A percentile compares a stretch with the other conserved stretches of the same genome.
Evolutionary conservation across 1,284 basidiomycete genomes (phyloP).

Genomic region (Crepidotus sp.): DNA sequence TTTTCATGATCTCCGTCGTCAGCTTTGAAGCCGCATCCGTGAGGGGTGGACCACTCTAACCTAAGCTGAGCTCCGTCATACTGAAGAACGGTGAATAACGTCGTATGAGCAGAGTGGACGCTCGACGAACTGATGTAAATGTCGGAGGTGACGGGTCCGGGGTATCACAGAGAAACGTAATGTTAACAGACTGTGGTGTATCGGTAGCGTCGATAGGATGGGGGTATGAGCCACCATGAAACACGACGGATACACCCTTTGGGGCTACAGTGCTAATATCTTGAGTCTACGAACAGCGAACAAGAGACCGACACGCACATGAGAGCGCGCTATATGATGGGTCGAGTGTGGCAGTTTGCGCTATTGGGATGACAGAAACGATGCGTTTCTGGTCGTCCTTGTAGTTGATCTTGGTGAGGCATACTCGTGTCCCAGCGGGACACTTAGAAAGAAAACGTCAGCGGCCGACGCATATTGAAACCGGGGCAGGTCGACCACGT

Average conservation of each 20-base stretch:
- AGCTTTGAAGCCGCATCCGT: conserved; percentile 39
- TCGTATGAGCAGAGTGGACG: neutral
- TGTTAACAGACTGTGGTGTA: conserved; percentile 46
- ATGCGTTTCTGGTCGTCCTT: conserved; percentile 52
- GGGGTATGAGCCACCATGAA: conserved; percentile 60
- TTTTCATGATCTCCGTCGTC: conserved; percentile 19
- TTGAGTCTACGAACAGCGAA: conserved; percentile 13
- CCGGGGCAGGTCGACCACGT: conserved; percentile 19
- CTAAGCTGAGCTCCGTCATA: conserved; percentile 50
- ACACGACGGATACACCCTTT: conserved; percentile 45
- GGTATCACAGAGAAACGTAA: conserved; percentile 51
- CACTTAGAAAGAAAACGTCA: conserved; percentile 41
- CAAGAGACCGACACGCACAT: conserved; percentile 33
- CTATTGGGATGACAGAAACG: conserved; percentile 58
- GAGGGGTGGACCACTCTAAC: conserved; percentile 52
- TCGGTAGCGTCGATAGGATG: conserved; percentile 31
- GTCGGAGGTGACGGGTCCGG: conserved; percentile 33
- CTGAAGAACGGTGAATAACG: conserved; percentile 20
- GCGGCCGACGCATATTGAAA: neutral
- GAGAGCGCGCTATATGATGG: conserved; percentile 33
- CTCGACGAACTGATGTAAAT: conserved; percentile 4
- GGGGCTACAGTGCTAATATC: conserved; percentile 29
- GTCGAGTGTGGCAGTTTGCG: conserved; percentile 35
- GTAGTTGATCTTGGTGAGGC: conserved; percentile 57
- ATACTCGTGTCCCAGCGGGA: conserved; percentile 55